Evolutionary conservation across 176 grass and related monocot genomes (phyloP).

Genomic region (Avena insularis): DNA sequence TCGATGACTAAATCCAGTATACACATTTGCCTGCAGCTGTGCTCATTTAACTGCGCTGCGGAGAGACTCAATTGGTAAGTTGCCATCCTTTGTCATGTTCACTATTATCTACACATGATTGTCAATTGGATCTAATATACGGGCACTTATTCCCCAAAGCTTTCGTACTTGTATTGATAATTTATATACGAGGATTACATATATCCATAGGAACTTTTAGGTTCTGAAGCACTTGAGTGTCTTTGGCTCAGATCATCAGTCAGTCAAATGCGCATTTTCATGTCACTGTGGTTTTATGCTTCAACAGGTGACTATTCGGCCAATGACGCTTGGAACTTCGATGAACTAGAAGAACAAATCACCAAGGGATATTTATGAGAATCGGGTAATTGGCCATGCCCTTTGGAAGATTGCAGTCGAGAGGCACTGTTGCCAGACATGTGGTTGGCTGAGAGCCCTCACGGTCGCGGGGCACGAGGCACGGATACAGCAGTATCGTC

Average conservation of each 20-base stretch:
- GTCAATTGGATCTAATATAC: neutral
- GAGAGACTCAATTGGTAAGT: slow-evolving; percentile 83
- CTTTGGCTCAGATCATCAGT: neutral
- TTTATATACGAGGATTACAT: neutral
- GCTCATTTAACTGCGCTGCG: slow-evolving; percentile 85
- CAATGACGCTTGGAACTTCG: slow-evolving; percentile 81
- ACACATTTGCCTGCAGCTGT: slow-evolving; percentile 64
- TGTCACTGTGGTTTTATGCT: neutral
- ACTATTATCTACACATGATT: neutral
- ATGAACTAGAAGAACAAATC: slow-evolving; percentile 75
- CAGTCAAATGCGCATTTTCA: neutral
- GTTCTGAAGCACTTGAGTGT: neutral
- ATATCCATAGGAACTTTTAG: neutral
- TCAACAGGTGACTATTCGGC: slow-evolving; percentile 80
- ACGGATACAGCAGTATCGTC: neutral
- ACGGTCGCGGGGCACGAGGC: neutral
- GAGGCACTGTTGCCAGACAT: neutral
- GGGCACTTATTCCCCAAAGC: too few species aligned
- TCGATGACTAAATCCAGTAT: slow-evolving; percentile 18
- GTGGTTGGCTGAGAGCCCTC: neutral
- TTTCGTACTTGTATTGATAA: neutral
- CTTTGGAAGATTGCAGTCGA: neutral
- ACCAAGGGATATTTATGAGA: slow-evolving; percentile 79
- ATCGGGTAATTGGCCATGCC: neutral
- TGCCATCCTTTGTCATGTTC: neutral